These are phyloP conservation scores for Mytilinidion resinicola DNA, from an alignment of 495 filamentous ascomycete species.

Conservation along the genomic window DNA sequence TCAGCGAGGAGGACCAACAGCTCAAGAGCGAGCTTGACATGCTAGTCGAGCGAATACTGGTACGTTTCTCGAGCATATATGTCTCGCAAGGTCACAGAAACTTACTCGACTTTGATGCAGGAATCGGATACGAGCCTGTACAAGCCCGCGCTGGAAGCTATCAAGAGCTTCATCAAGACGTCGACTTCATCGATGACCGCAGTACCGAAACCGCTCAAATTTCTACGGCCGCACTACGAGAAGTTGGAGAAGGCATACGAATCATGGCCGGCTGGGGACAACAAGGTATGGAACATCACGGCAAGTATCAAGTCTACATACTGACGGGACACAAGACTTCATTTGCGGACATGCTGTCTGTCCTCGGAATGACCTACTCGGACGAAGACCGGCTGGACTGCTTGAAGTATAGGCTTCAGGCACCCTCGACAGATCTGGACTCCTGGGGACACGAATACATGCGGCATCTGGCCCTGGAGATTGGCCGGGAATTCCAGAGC, in stretches of 20 bases:
- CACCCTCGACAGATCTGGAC: constrained; percentile 84
- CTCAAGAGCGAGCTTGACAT: constrained; percentile 98
- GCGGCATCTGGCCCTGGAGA: constrained; percentile 89
- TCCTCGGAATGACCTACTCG: constrained; percentile 98
- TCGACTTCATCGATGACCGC: constrained; percentile 99
- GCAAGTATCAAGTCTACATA: neutral
- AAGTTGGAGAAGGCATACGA: constrained; percentile 80
- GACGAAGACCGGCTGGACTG: constrained; percentile 94
- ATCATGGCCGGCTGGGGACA: constrained; percentile 71
- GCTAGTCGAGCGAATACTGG: constrained; percentile 91
- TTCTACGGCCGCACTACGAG: constrained; percentile 91
- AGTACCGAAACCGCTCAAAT: constrained; percentile 96
- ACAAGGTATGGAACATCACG: constrained; percentile 53
- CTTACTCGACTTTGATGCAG: constrained; percentile 42
- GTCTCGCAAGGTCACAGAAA: constrained; percentile 6
- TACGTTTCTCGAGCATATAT: constrained; percentile 38
- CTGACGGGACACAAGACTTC: constrained; percentile 49
- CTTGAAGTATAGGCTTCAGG: constrained; percentile 85
- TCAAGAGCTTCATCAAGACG: constrained; percentile 97
- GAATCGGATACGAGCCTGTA: constrained; percentile 84
- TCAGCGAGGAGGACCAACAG: constrained; percentile 96
- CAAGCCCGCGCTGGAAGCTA: constrained; percentile 83
- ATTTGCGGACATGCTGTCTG: constrained; percentile 90
- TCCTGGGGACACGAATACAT: constrained; percentile 99
- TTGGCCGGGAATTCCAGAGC: constrained; percentile 86